Base-by-base conservation (phyloP, 495 filamentous ascomycete species). In the Xylaria longipes region DNA sequence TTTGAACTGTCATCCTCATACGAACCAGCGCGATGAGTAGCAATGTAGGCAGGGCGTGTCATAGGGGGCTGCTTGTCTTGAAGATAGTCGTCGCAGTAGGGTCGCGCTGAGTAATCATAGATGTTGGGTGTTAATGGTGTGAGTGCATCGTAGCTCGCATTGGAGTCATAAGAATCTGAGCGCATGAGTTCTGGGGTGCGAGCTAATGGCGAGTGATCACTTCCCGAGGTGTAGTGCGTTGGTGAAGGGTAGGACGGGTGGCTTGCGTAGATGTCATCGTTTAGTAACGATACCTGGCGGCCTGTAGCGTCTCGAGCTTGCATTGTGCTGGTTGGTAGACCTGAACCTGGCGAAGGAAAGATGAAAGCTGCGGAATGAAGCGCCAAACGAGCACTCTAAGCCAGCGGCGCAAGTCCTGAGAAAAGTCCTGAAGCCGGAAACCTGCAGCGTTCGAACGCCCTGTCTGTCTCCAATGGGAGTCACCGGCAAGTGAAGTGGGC, bases 141-240 rank as follows among this genome's bases (percentile, higher is more conserved):
- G 39, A 79, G 69, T 31, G 83, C 80, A 54, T 85, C 86, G 73
- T 77, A 81, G 76, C 82, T 83, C 69, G 81, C 81, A 63, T 87
- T 82, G 15, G 86, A 88, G 74, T 87, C 86, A 74, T 85, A 88
- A 0, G 86, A 88, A 71, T 87, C 80, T 29, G 85, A 84, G 9
- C 86, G 84, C 33, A 84, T 75, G 35, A 88, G 81, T 70, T 82
- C 84, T 37, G 86, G 86, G 0, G 84, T 87, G 67, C 79, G 75
- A 45, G 84, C 81, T 25, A 78, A 76, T 7, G 85, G 83, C 3
- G 80, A 82, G 45, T 73, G 68, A 52, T 77, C 77, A 39, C 77
- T 73, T 43, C 72, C 45, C 20, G 63, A 65, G 41, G 68, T 70
- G 66, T 79, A 81, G 63, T 71, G 74, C 70, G 71, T 73, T 65